Evolutionary conservation across 2,329 filamentous ascomycete species (phyloP).

Genomic region (Bipolaris zeicola): DNA sequence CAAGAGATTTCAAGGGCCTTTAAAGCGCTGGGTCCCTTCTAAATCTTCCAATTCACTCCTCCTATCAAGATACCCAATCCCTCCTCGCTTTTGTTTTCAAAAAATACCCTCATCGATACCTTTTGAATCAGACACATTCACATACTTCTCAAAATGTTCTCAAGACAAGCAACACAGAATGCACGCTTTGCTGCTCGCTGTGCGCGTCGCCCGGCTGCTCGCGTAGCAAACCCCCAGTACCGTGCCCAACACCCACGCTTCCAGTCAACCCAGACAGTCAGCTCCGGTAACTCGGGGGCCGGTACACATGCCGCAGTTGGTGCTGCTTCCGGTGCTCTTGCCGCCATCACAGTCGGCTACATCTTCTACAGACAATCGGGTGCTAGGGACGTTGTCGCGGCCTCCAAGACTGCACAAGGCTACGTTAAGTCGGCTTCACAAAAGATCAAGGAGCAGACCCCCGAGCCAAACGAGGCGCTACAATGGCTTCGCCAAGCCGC

Average conservation of each 20-base stretch:
- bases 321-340: constrained; percentile 56
- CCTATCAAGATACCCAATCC: constrained; percentile 12
- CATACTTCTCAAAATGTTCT: constrained; percentile 31
- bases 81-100: constrained; percentile 3
- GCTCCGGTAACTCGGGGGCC: constrained; percentile 27
- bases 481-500: constrained; percentile 68
- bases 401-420: constrained; percentile 61
- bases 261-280: constrained; percentile 39
- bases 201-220: constrained; percentile 35
- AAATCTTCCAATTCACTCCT: not conserved
- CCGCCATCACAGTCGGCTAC: constrained; percentile 57
- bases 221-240: constrained; percentile 33
- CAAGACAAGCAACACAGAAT: constrained; percentile 42
- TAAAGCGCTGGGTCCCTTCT: constrained; percentile 11
- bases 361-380: constrained; percentile 62
- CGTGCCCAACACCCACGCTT: constrained; percentile 40
- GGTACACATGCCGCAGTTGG: constrained; percentile 53
- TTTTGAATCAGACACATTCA: constrained; percentile 10
- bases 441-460: constrained; percentile 66
- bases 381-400: constrained; percentile 54
- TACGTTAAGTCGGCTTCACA: constrained; percentile 66
- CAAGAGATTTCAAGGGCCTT: constrained; percentile 4
- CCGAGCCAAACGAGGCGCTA: constrained; percentile 70
- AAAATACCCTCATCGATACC: not conserved
- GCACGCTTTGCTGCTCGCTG: constrained; percentile 38